phyloP scores from a whole-genome alignment of 139 green algal species.

The Asterochloris sp. region DNA sequence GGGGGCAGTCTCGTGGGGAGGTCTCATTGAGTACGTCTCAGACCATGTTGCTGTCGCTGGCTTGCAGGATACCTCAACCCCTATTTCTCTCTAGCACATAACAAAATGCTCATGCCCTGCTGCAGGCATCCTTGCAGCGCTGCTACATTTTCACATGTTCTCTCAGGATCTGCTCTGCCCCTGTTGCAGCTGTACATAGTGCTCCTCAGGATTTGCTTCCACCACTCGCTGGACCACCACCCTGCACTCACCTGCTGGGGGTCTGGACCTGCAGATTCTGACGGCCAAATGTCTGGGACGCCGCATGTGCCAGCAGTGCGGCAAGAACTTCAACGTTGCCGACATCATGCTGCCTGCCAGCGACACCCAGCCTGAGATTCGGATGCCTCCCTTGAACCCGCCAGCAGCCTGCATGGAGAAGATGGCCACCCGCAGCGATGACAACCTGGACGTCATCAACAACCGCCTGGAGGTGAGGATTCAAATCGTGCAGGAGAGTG shows the following conservation, averaged over 20 bases:
- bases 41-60: too few species aligned
- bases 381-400: conserved; percentile 51
- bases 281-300: conserved; percentile 90
- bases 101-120: too few species aligned
- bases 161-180: neutral
- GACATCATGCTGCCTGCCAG: conserved; percentile 81
- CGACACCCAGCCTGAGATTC: conserved; percentile 4
- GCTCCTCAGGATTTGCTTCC: neutral
- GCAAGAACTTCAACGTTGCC: conserved; percentile 94
- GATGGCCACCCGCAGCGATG: conserved; percentile 81
- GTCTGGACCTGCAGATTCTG: conserved; percentile 53
- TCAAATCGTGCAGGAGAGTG: neutral
- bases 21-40: too few species aligned
- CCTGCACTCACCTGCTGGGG: too few species aligned
- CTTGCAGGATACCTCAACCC: too few species aligned
- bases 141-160: neutral
- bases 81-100: too few species aligned
- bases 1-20: too few species aligned
- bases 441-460: conserved; percentile 80
- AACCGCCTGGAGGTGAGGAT: conserved; percentile 70
- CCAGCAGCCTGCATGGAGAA: conserved; percentile 69
- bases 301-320: conserved; percentile 86
- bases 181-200: neutral
- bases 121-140: neutral
- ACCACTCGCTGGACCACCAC: too few species aligned